phyloP scores from a whole-genome alignment of 2,329 filamentous ascomycete species.

The Cladosporium sp. region DNA sequence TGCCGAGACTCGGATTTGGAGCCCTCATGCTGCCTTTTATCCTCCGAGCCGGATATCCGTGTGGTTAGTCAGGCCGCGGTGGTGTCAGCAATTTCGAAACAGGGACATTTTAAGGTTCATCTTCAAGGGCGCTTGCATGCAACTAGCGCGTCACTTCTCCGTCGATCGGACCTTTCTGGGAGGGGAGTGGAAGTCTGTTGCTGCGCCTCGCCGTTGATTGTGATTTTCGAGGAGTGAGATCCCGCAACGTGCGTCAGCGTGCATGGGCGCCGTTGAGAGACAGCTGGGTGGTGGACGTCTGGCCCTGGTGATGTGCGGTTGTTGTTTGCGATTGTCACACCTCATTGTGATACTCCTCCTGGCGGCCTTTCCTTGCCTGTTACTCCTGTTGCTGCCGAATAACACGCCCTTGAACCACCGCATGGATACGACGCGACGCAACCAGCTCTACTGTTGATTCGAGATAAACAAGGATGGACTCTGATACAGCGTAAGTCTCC shows the following conservation, averaged over 20 bases:
- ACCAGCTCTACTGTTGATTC: no score
- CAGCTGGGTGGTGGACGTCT: neutral
- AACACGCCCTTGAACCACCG: neutral
- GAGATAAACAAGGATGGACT: no score
- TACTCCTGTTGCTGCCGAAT: neutral
- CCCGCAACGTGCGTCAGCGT: constrained; percentile 6
- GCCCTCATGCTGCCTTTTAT: no score
- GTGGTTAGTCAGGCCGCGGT: no score
- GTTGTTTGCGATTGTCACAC: neutral
- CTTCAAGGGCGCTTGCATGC: neutral
- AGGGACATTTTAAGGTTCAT: neutral
- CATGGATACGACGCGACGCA: neutral
- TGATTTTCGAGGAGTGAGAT: neutral
- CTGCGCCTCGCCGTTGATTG: neutral
- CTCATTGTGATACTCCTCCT: neutral
- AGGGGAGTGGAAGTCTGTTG: neutral
- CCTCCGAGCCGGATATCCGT: no score
- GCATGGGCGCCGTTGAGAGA: neutral
- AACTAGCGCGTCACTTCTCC: neutral
- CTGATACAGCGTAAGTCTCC: no score
- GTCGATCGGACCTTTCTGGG: neutral
- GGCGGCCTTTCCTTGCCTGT: neutral
- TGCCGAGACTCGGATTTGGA: no score
- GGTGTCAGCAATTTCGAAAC: no score
- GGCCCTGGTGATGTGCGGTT: no score